Base-by-base conservation (phyloP, 73 alveolate species). In the Symbiodinium pilosum region DNA sequence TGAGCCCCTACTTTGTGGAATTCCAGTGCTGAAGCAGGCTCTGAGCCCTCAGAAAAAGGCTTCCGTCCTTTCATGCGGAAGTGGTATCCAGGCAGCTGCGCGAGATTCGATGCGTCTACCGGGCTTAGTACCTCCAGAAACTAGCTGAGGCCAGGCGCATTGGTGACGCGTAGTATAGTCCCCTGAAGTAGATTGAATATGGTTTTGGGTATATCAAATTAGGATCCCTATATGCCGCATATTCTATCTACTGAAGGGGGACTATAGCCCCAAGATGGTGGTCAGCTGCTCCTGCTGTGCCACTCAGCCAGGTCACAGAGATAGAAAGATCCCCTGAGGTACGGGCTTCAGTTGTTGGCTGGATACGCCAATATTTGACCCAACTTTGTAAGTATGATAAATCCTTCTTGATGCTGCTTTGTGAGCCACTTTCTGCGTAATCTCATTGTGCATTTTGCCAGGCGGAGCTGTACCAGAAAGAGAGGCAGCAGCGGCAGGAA, bases 101-200 rank as follows among this genome's bases (percentile, higher is more conserved):
- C 24, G 98, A 93, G 64, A 28, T 93, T 21, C 91, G 98, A 26
- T 92, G 98, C 84, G 83, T 93, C 68, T 93, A 93, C 68, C 91
- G 98, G 18, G 98, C 98, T 16, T 92, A 93, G 43, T 93, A 93
- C 42, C 92, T 93, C 59, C 98, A 93, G 84, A 93, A 93, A 43
- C 98, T 93, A 14, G 97, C 97, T 9, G 97, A 91, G 88, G 97
- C 41, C 36, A 26, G 41, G 7, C 16, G 38, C 77, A 20, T 18
- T 28, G 69, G n/a, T 24, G 28, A 51, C 68, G 68, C 21, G 68
- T 51, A 16, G 68, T 51, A 16, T 0, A 51, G 12, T 16, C 68
- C 68, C 21, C 21, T n/a, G n/a, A n/a, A n/a, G n/a, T n/a, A n/a
- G n/a, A n/a, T n/a, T n/a, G n/a, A n/a, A n/a, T n/a, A n/a, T n/a